These are phyloP conservation scores for Wallacemonas sp. DNA, from an alignment of 208 protist genomes.

Conservation along the genomic window DNA sequence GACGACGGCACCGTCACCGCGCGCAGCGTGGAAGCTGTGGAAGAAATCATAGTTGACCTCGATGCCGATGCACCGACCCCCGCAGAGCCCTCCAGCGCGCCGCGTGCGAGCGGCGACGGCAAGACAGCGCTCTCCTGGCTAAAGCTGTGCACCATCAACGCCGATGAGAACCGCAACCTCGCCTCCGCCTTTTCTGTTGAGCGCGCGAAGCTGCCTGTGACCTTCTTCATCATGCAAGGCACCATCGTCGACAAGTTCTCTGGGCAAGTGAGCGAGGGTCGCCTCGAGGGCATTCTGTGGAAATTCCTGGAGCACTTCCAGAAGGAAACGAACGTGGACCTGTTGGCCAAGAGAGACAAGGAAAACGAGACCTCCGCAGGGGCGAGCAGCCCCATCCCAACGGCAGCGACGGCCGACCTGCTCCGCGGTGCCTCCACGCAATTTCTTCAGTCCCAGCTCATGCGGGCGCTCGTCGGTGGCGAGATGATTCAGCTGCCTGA, in stretches of 20 bases:
- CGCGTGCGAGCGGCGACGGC: neutral
- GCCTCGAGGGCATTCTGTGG: slow-evolving; percentile 65
- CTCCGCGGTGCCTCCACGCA: slow-evolving; percentile 65
- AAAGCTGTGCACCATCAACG: slow-evolving; percentile 86
- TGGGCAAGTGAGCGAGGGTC: slow-evolving; percentile 48
- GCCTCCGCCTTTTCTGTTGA: slow-evolving; percentile 86
- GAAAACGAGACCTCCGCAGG: slow-evolving; percentile 1
- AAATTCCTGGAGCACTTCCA: slow-evolving; percentile 89
- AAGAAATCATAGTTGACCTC: neutral
- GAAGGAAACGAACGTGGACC: slow-evolving; percentile 80
- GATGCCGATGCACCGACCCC: neutral
- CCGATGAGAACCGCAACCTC: slow-evolving; percentile 85
- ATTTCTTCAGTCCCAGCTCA: slow-evolving; percentile 75
- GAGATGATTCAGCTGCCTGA: slow-evolving; percentile 81
- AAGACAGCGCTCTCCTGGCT: slow-evolving; percentile 36
- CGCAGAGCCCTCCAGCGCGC: neutral
- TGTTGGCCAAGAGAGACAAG: slow-evolving; percentile 41
- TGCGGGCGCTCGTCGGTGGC: slow-evolving; percentile 56
- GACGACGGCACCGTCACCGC: neutral
- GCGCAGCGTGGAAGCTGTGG: neutral
- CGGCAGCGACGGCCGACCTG: slow-evolving; percentile 68
- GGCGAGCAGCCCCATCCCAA: slow-evolving; percentile 36
- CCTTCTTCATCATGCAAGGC: slow-evolving; percentile 89
- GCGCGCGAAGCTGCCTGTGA: slow-evolving; percentile 78
- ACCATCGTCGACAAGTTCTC: slow-evolving; percentile 85